Evolutionary conservation across 768 basidiomycete species (phyloP).

Genomic region (Tricholoma sp.): DNA sequence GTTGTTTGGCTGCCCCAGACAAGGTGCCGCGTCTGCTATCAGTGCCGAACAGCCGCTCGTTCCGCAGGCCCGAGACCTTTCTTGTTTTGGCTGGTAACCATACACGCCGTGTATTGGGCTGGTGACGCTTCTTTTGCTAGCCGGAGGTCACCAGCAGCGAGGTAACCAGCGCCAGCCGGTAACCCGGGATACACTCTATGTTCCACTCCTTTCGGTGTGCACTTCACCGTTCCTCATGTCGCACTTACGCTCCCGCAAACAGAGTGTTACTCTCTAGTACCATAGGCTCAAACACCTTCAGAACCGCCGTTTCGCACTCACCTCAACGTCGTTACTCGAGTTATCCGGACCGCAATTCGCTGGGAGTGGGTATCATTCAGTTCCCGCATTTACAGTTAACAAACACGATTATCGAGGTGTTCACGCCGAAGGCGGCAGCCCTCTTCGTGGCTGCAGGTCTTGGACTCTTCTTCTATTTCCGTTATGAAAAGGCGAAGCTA

Average conservation of each 20-base stretch:
- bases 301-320: background rate
- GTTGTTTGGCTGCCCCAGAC: too few species aligned
- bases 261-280: background rate
- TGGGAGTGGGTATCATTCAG: constrained; percentile 25
- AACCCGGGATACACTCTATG: too few species aligned
- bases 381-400: constrained; percentile 1
- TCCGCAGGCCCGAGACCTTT: too few species aligned
- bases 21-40: too few species aligned
- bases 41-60: too few species aligned
- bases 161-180: too few species aligned
- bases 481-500: constrained; percentile 76
- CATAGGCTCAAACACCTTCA: background rate
- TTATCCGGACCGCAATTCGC: constrained; percentile 26
- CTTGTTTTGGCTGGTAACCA: too few species aligned
- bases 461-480: constrained; percentile 86
- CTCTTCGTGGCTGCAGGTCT: constrained; percentile 80
- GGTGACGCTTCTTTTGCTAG: too few species aligned
- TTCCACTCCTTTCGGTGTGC: constrained; percentile 12
- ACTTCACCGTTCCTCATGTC: constrained; percentile 11
- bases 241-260: background rate
- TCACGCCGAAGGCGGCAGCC: constrained; percentile 80
- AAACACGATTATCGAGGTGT: constrained; percentile 53
- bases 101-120: too few species aligned
- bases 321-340: constrained; percentile 22
- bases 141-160: too few species aligned